Percentiles rank a stretch among this genome's conserved stretches.
These are phyloP conservation scores for Tylopilus cervinicoccineus DNA, from an alignment of 768 basidiomycete genomes.

Conservation along the genomic window DNA sequence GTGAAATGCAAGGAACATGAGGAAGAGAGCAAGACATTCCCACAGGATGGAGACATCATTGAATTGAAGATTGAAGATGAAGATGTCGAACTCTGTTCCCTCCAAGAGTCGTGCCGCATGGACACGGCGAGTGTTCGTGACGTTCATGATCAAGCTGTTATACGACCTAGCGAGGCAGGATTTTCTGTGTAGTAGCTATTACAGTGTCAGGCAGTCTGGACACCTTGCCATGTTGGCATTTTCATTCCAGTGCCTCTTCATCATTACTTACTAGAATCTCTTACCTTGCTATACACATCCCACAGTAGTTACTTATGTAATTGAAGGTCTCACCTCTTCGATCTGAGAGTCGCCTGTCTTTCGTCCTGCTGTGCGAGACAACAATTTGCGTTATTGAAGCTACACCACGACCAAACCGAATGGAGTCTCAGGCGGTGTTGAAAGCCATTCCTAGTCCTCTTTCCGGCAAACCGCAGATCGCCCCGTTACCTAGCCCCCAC, in stretches of 20 bases:
- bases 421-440: slow-evolving; percentile 13
- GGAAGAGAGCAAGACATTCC: too few relatives aligned
- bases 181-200: not conserved
- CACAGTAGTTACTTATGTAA: not conserved
- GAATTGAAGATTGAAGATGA: not conserved
- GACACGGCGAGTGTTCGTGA: not conserved
- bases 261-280: not conserved
- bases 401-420: not conserved
- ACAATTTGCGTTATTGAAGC: too few relatives aligned
- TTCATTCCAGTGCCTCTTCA: not conserved
- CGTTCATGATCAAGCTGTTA: not conserved
- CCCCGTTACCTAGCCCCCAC: slow-evolving; percentile 15
- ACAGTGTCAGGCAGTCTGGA: not conserved
- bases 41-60: not conserved
- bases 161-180: not conserved
- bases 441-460: not conserved
- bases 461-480: slow-evolving; percentile 1
- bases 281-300: not conserved
- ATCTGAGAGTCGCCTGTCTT: too few relatives aligned
- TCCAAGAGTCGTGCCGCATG: slow-evolving; percentile 1
- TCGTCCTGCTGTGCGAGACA: too few relatives aligned
- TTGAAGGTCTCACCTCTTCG: too few relatives aligned
- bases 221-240: not conserved
- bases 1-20: not conserved
- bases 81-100: not conserved